Conservation (phyloP, 176 grass and related monocot species). For the Lolium perenne region DNA sequence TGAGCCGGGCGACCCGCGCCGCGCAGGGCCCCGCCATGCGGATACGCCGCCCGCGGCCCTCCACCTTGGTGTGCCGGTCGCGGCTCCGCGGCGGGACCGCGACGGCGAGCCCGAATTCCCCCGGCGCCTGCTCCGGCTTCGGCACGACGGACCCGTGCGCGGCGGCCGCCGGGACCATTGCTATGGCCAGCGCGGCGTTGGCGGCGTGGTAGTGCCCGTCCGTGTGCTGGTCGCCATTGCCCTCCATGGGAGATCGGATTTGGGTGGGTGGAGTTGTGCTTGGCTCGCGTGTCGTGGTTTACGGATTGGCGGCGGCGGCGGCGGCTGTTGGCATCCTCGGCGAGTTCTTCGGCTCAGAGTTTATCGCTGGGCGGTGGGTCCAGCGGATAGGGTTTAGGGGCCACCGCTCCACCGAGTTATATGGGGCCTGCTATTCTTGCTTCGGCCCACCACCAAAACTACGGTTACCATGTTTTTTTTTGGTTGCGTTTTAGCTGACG, state of each 20-base stretch:
- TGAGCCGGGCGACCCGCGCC: slow-evolving; percentile 63
- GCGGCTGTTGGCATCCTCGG: background rate
- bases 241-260: slow-evolving; percentile 50
- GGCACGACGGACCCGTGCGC: background rate
- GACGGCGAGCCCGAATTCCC: too few relatives aligned
- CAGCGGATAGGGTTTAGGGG: slow-evolving; percentile 24
- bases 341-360: background rate
- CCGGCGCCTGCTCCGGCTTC: too few relatives aligned
- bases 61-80: slow-evolving; percentile 85
- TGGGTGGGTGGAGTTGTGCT: background rate
- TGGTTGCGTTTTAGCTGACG: too few relatives aligned
- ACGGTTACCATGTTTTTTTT: too few relatives aligned
- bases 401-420: slow-evolving; percentile 19
- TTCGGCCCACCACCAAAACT: slow-evolving; percentile 23
- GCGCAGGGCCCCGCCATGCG: slow-evolving; percentile 76
- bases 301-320: slow-evolving; percentile 30
- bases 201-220: slow-evolving; percentile 10
- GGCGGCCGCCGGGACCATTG: slow-evolving; percentile 43
- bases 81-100: slow-evolving; percentile 47
- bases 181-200: slow-evolving; percentile 6
- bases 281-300: background rate
- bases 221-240: slow-evolving; percentile 34
- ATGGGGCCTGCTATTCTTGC: background rate
- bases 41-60: slow-evolving; percentile 88
- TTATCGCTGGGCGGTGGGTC: slow-evolving; percentile 29